Evolutionary conservation across 805 yeast genomes (phyloP).

Genomic region (Candida coleopterorum): DNA sequence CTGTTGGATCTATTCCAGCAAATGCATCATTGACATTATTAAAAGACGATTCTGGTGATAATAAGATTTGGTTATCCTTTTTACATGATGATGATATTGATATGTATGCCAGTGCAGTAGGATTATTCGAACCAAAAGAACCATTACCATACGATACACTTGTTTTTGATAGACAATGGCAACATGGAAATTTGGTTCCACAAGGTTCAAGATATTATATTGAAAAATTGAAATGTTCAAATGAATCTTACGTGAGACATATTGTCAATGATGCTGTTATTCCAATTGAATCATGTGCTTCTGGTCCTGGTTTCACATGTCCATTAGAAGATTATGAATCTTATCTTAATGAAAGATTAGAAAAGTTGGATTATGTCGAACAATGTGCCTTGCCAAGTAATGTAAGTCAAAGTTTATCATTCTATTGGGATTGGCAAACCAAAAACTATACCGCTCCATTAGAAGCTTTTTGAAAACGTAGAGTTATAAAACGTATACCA

Average conservation of each 20-base stretch:
- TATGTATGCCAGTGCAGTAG: conserved; percentile 56
- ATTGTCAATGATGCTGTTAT: conserved; percentile 51
- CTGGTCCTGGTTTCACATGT: conserved; percentile 54
- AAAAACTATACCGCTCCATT: conserved; percentile 15
- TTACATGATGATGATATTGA: conserved; percentile 66
- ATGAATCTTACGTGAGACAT: conserved; percentile 41
- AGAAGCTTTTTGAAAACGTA: conserved; percentile 7
- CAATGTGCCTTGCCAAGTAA: conserved; percentile 13
- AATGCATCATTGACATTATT: conserved; percentile 43
- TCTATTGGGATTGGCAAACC: conserved; percentile 22
- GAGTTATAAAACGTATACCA: not conserved
- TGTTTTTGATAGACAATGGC: conserved; percentile 20
- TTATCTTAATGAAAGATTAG: conserved; percentile 9
- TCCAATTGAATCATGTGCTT: conserved; percentile 43
- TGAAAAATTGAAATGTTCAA: conserved; percentile 46
- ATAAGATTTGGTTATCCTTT: conserved; percentile 58
- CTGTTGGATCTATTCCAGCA: conserved; percentile 52
- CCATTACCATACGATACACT: conserved; percentile 34
- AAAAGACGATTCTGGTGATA: conserved; percentile 28
- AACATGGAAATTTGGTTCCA: conserved; percentile 44
- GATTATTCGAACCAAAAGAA: conserved; percentile 39
- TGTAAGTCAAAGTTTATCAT: conserved; percentile 13
- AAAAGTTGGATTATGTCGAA: conserved; percentile 9
- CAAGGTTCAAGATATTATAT: conserved; percentile 52
- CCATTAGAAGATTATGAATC: conserved; percentile 9